Base-by-base conservation (phyloP, 768 basidiomycete species). In the Pulveroboletus sp. region DNA sequence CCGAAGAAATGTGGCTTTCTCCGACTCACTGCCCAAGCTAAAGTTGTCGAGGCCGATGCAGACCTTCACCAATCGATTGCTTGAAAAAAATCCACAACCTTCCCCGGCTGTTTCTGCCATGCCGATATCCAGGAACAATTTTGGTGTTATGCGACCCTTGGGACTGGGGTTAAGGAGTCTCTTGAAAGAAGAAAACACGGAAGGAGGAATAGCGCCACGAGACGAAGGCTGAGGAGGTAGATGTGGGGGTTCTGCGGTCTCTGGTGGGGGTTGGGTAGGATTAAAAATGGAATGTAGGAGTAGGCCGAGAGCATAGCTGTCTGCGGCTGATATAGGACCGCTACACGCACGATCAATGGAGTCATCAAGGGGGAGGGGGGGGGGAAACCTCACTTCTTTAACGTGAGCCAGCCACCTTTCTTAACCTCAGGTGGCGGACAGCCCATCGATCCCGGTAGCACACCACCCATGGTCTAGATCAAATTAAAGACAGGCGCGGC, bases 271-370 rank as follows among this genome's bases (percentile, higher is more conserved):
- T n/a, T 81, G 77, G 0, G 77, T 71, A 1, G 91, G 89, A 67
- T 97, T 98, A 76, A 97, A 98, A 14, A 93, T 76, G 10, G 80
- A 71, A 68, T 93, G 88, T 24, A 95, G 75, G 44, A 98, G 78
- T 8, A 98, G 73, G 15, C 93, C 93, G 8, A 98, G 77, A 1
- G 87, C 82, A 66, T 97, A 98, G 10, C 88, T 80, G 68, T 99
- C 96, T 50, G 85, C 77, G 10, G 81, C 81, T 38, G 86, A 75
- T 8, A 84, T 73, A 54, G 76, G 73, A 43, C 71, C 62, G 24
- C 80, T 82, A 39, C 47, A 41, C 8, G 3, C 28, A 36, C 9
- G 49, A 26, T 53, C 31, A 59, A 45, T 18, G 2, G 4, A 6
- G 37, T 33, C 28, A 24, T 39, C 14, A n/a, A n/a, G n/a, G n/a